Evolutionary conservation across 805 yeast genomes (phyloP), one percentile per base, ranked within the genome.

Genomic region (Jamesozyma hellenica): DNA sequence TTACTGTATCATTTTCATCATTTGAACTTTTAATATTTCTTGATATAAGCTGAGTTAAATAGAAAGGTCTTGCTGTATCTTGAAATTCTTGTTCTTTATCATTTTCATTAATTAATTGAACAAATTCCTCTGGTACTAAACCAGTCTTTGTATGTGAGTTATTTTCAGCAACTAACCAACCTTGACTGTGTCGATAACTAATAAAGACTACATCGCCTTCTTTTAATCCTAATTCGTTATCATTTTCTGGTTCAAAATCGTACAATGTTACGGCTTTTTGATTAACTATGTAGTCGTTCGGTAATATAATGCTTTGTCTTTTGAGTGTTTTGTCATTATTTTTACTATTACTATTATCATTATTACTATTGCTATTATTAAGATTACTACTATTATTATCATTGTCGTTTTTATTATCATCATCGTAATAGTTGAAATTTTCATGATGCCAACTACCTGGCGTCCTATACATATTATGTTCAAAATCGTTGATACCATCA

Each of bases 91-190:
- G 46, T 8, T 41, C 51, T 15, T 45, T 46, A 9, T 47, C 48
- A 8, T 38, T 49, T 4, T 51, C 37, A 14, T 46, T 49, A 15
- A 65, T 28, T 34, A 71, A 55, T 38, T 83, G 81, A 25, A 92
- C 96, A 53, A 88, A 92, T 52, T 84, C 96, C 53, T 88, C 95
- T 1, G 98, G 98, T 5, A 92, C 94, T 38, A 92, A 72, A 2
- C 98, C 98, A 11, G 94, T 83, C 46, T 50, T 50, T 1, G 58
- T 51, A 15, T 56, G 48, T 16, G 45, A 49, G 17, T 50, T 88
- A 44, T 54, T 54, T 50, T 75, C 78, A 0, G 96, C 97, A 38
- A 92, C 96, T 3, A 92, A 71, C 99, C 98, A 92, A 7, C 99
- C 99, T 58, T 90, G 96, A 19, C 97, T 97, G 58, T 90, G 95